phyloP scores from a whole-genome alignment of 768 basidiomycete species.

The Chalciporus sphaerocephalus region DNA sequence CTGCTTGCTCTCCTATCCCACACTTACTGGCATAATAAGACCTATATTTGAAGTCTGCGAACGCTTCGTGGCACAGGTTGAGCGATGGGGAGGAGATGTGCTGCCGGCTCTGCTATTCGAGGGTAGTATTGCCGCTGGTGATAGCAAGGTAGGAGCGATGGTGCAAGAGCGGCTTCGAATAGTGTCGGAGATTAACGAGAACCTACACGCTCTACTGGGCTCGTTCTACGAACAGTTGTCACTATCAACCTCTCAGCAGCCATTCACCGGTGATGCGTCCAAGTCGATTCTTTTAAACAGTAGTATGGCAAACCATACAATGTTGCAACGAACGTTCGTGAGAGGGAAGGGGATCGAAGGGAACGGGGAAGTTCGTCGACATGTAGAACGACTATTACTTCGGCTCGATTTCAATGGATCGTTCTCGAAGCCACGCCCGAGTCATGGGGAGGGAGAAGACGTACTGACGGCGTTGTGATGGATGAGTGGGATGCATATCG shows the following conservation, averaged over 20 bases:
- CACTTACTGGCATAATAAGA: slow-evolving; percentile 58
- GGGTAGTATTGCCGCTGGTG: slow-evolving; percentile 58
- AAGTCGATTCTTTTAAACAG: slow-evolving; percentile 63
- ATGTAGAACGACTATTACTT: slow-evolving; percentile 77
- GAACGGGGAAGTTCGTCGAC: slow-evolving; percentile 67
- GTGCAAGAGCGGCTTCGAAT: slow-evolving; percentile 65
- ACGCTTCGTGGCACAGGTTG: slow-evolving; percentile 80
- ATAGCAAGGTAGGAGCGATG: slow-evolving; percentile 60
- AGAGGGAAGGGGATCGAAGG: slow-evolving; percentile 51
- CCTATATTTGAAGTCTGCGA: slow-evolving; percentile 81
- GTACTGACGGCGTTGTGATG: too few species aligned
- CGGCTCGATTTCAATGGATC: slow-evolving; percentile 82
- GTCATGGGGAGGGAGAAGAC: neutral
- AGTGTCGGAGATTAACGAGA: slow-evolving; percentile 78
- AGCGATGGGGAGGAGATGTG: slow-evolving; percentile 90
- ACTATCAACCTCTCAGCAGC: slow-evolving; percentile 70
- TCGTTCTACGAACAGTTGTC: slow-evolving; percentile 81
- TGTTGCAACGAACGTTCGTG: slow-evolving; percentile 47
- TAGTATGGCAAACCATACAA: slow-evolving; percentile 45
- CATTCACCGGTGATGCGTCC: slow-evolving; percentile 66
- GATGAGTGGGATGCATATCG: too few species aligned
- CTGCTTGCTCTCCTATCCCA: slow-evolving; percentile 66
- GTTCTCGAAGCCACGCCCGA: slow-evolving; percentile 55
- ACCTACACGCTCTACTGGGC: slow-evolving; percentile 59
- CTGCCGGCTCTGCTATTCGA: slow-evolving; percentile 80